phyloP scores from a whole-genome alignment of 169 alveolate genomes.

The Babesia bigemina region DNA sequence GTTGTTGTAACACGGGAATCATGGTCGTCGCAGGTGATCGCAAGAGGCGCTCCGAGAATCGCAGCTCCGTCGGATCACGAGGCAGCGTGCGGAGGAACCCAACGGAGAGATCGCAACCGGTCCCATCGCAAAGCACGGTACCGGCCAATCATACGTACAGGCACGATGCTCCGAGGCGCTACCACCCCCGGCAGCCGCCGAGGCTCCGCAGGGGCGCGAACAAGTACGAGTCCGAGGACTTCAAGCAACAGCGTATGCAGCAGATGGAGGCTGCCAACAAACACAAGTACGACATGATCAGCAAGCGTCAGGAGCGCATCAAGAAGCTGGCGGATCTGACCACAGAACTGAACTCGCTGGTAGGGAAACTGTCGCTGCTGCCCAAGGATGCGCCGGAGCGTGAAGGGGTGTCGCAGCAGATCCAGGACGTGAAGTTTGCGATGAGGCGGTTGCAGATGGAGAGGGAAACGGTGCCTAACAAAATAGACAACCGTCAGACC shows the following conservation, averaged over 20 bases:
- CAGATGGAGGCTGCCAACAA: slow-evolving; percentile 15
- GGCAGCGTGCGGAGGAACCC: background rate
- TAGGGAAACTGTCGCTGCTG: slow-evolving; percentile 26
- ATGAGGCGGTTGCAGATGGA: slow-evolving; percentile 39
- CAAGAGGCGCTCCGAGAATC: slow-evolving; percentile 8
- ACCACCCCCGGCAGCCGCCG: background rate
- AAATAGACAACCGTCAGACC: slow-evolving; percentile 31
- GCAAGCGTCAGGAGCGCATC: background rate
- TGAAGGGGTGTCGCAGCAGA: slow-evolving; percentile 23
- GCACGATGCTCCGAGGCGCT: no score
- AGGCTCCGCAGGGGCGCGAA: background rate
- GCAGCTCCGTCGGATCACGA: slow-evolving; percentile 2
- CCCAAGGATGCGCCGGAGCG: slow-evolving; percentile 61
- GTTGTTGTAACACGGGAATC: no score
- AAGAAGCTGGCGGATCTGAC: slow-evolving; percentile 23
- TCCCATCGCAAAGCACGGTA: background rate
- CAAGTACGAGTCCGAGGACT: slow-evolving; percentile 63
- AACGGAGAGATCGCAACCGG: background rate
- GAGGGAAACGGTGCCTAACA: slow-evolving; percentile 2
- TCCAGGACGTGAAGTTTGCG: slow-evolving; percentile 19
- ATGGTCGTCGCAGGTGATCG: slow-evolving; percentile 11
- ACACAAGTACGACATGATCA: background rate
- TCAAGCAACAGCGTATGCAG: slow-evolving; percentile 39
- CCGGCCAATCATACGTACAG: background rate
- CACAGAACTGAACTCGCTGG: slow-evolving; percentile 29